Percentiles rank a stretch among this genome's conserved stretches.
phyloP scores from a whole-genome alignment of 768 basidiomycete genomes.

The Chalciporus chontae region DNA sequence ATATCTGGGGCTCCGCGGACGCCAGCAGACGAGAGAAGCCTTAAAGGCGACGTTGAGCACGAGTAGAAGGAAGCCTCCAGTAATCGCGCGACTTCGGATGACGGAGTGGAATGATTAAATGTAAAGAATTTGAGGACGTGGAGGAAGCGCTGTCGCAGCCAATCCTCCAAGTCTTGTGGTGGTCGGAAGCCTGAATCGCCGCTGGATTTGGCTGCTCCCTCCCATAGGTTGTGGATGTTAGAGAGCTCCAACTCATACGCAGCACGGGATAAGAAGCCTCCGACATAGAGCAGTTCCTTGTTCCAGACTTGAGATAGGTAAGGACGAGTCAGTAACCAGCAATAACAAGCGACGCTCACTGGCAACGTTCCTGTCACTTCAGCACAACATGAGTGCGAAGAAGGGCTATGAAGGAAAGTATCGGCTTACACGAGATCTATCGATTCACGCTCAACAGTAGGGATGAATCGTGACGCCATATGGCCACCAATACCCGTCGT shows the following conservation, averaged over 20 bases:
- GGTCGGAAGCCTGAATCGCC: conserved; percentile 25
- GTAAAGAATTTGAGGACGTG: conserved; percentile 90
- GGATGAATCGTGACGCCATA: conserved; percentile 82
- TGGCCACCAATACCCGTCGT: conserved; percentile 80
- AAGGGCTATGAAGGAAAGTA: neutral
- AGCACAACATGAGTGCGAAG: neutral
- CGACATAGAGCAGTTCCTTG: conserved; percentile 78
- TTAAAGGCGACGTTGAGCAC: conserved; percentile 53
- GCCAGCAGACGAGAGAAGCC: conserved; percentile 74
- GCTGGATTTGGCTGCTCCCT: conserved; percentile 37
- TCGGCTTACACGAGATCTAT: conserved; percentile 77
- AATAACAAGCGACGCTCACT: conserved; percentile 39
- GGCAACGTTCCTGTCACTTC: conserved; percentile 77
- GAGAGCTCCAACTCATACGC: conserved; percentile 84
- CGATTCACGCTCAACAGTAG: conserved; percentile 93
- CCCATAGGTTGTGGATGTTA: conserved; percentile 59
- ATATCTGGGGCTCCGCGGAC: conserved; percentile 63
- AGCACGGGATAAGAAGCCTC: conserved; percentile 75
- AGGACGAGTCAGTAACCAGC: neutral
- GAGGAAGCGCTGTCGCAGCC: conserved; percentile 58
- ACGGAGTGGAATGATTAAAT: conserved; percentile 85
- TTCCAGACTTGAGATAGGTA: conserved; percentile 68
- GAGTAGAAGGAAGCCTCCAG: conserved; percentile 80
- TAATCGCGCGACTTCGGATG: conserved; percentile 64
- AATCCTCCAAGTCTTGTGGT: conserved; percentile 42